phyloP scores from a whole-genome alignment of 768 basidiomycete species.

The Tricholoma sp. region DNA sequence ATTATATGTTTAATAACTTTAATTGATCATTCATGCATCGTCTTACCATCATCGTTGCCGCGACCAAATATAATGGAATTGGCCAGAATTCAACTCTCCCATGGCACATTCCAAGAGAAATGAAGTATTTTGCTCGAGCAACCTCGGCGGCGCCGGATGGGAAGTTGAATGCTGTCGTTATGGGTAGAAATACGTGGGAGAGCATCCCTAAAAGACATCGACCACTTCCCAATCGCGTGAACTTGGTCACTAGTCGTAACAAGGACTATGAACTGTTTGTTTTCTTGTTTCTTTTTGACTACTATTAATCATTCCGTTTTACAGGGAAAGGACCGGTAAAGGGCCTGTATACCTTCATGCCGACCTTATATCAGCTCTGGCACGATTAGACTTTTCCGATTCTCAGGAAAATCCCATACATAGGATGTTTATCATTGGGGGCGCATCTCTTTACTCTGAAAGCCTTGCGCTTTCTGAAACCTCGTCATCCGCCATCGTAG shows the following conservation, averaged over 20 bases:
- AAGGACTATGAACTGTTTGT: slow-evolving; percentile 58
- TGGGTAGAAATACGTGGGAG: slow-evolving; percentile 99
- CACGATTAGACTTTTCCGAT: slow-evolving; percentile 19
- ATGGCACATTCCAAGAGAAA: slow-evolving; percentile 85
- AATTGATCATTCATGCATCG: slow-evolving; percentile 24
- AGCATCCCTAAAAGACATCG: slow-evolving; percentile 84
- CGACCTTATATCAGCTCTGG: slow-evolving; percentile 39
- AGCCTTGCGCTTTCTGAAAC: slow-evolving; percentile 42
- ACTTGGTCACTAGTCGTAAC: slow-evolving; percentile 72
- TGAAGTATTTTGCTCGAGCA: slow-evolving; percentile 88
- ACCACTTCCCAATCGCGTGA: slow-evolving; percentile 71
- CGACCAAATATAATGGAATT: slow-evolving; percentile 83
- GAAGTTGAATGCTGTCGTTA: slow-evolving; percentile 71
- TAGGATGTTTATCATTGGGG: slow-evolving; percentile 84
- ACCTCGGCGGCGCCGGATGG: slow-evolving; percentile 56
- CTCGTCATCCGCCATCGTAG: slow-evolving; percentile 41
- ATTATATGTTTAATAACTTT: too few relatives aligned
- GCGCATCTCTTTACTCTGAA: slow-evolving; percentile 78
- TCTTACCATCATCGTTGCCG: slow-evolving; percentile 91
- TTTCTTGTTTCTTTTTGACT: not conserved
- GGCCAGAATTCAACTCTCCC: slow-evolving; percentile 73
- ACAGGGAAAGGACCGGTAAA: slow-evolving; percentile 11
- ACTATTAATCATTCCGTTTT: not conserved
- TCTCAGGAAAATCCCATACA: slow-evolving; percentile 39
- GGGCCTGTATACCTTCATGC: slow-evolving; percentile 31